A percentile compares a stretch with the other conserved stretches of the same genome.
phyloP scores from a whole-genome alignment of 169 alveolate genomes.

The Amoebophrya sp. region DNA sequence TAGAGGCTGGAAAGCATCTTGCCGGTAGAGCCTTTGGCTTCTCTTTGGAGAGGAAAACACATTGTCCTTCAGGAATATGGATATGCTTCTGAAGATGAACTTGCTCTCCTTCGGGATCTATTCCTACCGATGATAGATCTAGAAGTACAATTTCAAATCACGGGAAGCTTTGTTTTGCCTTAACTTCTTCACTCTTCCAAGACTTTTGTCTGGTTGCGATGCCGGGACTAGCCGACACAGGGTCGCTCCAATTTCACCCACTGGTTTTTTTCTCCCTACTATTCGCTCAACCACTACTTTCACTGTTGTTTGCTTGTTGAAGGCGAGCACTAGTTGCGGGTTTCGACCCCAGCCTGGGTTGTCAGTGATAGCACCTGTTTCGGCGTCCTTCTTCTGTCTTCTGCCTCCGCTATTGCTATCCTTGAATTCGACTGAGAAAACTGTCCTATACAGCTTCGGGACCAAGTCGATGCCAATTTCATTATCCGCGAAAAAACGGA shows the following conservation, averaged over 20 bases:
- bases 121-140: too few relatives aligned
- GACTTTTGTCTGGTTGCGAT: neutral
- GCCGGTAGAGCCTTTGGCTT: too few relatives aligned
- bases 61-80: too few relatives aligned
- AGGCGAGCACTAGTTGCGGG: neutral
- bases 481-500: neutral
- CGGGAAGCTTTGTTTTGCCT: too few relatives aligned
- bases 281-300: neutral
- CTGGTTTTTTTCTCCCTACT: neutral
- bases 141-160: too few relatives aligned
- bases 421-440: neutral
- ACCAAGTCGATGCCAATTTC: neutral
- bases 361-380: neutral
- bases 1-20: too few relatives aligned
- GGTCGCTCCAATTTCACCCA: neutral
- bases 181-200: neutral
- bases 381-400: neutral
- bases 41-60: too few relatives aligned
- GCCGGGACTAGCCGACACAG: neutral
- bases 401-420: neutral
- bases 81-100: too few relatives aligned
- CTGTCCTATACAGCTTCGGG: neutral
- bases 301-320: neutral
- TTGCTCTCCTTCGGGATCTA: too few relatives aligned
- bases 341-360: neutral